Percentiles rank a stretch among this genome's conserved stretches.
phyloP scores from a whole-genome alignment of 2,329 filamentous ascomycete species.

The Aspergillus fijiensis region DNA sequence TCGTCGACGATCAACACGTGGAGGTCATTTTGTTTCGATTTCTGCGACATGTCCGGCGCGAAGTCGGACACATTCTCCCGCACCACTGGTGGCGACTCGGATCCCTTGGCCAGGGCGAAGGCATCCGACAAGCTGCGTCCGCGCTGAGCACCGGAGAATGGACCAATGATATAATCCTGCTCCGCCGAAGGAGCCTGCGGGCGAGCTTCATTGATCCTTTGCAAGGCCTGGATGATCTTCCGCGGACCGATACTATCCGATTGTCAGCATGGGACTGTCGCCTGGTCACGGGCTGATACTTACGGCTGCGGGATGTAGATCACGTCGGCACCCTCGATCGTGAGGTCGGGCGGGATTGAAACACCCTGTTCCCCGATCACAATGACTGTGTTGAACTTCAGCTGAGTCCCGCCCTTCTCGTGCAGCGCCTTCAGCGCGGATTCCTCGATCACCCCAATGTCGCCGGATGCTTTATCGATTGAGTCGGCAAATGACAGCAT shows the following conservation, averaged over 20 bases:
- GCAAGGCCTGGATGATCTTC: constrained; percentile 25
- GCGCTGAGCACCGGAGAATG: constrained; percentile 11
- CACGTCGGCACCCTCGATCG: constrained; percentile 18
- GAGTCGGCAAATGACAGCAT: constrained; percentile 26
- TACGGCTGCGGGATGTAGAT: constrained; percentile 31
- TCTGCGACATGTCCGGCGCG: constrained; percentile 3
- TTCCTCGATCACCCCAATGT: constrained; percentile 32
- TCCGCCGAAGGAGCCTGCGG: neutral
- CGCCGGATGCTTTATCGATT: constrained; percentile 22
- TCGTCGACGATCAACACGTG: constrained; percentile 44
- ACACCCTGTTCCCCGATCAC: constrained; percentile 20
- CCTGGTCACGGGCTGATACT: neutral
- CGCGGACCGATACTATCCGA: constrained; percentile 27
- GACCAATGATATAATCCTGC: constrained; percentile 8
- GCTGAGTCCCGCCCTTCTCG: constrained; percentile 6
- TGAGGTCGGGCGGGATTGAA: constrained; percentile 5
- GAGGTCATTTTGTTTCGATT: constrained; percentile 4
- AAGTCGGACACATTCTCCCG: constrained; percentile 16
- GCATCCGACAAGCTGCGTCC: constrained; percentile 17
- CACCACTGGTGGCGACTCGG: constrained; percentile 18
- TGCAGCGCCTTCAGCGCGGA: constrained; percentile 20
- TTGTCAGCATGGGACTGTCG: constrained; percentile 12
- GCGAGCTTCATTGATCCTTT: constrained; percentile 10
- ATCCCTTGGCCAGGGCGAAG: constrained; percentile 16
- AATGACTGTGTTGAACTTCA: constrained; percentile 21